These are phyloP conservation scores for Besnoitia besnoiti DNA, from an alignment of 169 alveolate species.

Conservation along the genomic window DNA sequence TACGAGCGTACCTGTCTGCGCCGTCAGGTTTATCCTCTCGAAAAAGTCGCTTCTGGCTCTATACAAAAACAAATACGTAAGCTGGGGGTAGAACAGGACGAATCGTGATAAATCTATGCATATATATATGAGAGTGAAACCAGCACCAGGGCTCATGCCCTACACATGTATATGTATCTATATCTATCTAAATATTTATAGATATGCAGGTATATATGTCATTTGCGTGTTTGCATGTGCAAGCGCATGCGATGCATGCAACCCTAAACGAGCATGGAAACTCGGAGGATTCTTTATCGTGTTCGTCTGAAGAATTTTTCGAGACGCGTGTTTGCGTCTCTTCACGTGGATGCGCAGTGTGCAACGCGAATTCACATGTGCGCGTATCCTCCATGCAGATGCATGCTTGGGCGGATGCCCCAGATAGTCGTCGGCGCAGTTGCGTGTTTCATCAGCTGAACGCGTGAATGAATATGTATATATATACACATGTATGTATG, in stretches of 20 bases:
- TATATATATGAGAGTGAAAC: too few species aligned
- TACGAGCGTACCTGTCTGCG: too few species aligned
- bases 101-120: too few species aligned
- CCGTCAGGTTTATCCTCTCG: slow-evolving; percentile 63
- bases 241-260: background rate
- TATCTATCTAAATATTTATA: background rate
- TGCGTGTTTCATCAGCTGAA: too few species aligned
- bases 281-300: background rate
- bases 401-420: too few species aligned
- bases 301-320: background rate
- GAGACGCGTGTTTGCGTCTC: background rate
- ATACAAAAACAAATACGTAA: slow-evolving; percentile 65
- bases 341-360: background rate
- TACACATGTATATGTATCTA: background rate
- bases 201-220: background rate
- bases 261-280: background rate
- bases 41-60: slow-evolving; percentile 64
- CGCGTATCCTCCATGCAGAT: background rate
- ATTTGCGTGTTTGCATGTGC: background rate
- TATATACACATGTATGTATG: too few species aligned
- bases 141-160: background rate
- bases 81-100: too few species aligned
- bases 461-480: too few species aligned
- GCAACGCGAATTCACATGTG: background rate
- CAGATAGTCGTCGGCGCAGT: too few species aligned